Percentiles rank a stretch among this genome's conserved stretches.
Evolutionary conservation across 2,329 filamentous ascomycete species (phyloP).

Genomic region (Fusarium sp.): DNA sequence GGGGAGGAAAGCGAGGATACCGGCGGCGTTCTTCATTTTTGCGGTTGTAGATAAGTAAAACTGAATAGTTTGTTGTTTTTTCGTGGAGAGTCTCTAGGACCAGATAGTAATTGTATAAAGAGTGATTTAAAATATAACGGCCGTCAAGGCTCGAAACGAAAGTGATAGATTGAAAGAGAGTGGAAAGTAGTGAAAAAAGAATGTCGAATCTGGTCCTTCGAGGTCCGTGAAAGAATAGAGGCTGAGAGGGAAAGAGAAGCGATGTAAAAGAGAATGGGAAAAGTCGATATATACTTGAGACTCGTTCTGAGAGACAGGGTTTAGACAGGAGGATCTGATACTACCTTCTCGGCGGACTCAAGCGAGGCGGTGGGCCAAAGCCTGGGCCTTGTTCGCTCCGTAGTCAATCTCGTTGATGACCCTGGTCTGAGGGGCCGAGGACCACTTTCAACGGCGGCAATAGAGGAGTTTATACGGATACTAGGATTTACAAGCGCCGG

Average conservation of each 20-base stretch:
- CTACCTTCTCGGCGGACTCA: conserved; percentile 10
- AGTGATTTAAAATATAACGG: conserved; percentile 40
- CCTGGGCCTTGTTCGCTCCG: conserved; percentile 18
- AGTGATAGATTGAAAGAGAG: conserved; percentile 42
- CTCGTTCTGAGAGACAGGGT: conserved; percentile 20
- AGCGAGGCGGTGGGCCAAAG: conserved; percentile 19
- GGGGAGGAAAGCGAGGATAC: conserved; percentile 43
- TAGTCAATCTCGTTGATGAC: conserved; percentile 25
- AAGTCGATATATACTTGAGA: conserved; percentile 42
- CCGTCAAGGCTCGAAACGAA: conserved; percentile 49
- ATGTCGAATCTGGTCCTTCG: conserved; percentile 48
- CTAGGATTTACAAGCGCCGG: conserved; percentile 31
- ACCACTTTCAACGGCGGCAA: conserved; percentile 19
- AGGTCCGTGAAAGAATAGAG: conserved; percentile 46
- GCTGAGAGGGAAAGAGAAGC: conserved; percentile 23
- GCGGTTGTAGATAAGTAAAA: conserved; percentile 2
- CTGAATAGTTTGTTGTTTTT: conserved; percentile 4
- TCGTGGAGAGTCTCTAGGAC: conserved; percentile 43
- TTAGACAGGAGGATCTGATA: conserved; percentile 31
- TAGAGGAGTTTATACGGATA: background rate
- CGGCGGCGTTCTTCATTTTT: conserved; percentile 42
- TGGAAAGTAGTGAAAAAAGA: conserved; percentile 46
- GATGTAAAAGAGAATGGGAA: background rate
- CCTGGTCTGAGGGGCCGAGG: conserved; percentile 12
- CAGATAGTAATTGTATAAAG: conserved; percentile 41